phyloP scores from a whole-genome alignment of 495 filamentous ascomycete species.

The Annulohypoxylon stygium region DNA sequence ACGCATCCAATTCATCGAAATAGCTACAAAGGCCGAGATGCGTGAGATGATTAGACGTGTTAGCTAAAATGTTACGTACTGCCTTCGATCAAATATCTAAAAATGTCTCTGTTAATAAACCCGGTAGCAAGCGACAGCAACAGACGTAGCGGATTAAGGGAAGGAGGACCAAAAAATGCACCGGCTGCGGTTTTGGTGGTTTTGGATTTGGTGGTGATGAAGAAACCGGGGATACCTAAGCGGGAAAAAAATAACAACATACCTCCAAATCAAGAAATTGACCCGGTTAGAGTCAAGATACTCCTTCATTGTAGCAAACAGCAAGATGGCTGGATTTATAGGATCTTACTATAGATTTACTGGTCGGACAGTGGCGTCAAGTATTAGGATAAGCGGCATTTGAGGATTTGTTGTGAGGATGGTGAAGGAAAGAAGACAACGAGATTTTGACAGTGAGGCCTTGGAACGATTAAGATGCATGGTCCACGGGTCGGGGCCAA shows the following conservation, averaged over 20 bases:
- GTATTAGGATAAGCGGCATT: conserved; percentile 37
- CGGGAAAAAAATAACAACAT: conserved; percentile 60
- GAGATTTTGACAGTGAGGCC: conserved; percentile 48
- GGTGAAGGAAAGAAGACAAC: conserved; percentile 47
- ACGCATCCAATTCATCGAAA: conserved; percentile 22
- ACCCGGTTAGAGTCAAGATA: conserved; percentile 89
- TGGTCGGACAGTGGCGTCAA: conserved; percentile 15
- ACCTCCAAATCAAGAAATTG: conserved; percentile 99
- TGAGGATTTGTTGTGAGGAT: conserved; percentile 38
- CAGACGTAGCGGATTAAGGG: conserved; percentile 20
- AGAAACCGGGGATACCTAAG: conserved; percentile 50
- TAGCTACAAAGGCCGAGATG: conserved; percentile 27
- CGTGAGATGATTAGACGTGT: conserved; percentile 12
- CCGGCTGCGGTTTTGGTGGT: conserved; percentile 28
- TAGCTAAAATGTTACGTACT: conserved; percentile 68
- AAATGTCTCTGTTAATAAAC: conserved; percentile 53
- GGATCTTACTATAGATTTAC: conserved; percentile 16
- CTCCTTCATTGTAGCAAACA: conserved; percentile 65
- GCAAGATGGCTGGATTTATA: not conserved
- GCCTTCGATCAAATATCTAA: conserved; percentile 89
- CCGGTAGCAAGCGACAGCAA: conserved; percentile 42
- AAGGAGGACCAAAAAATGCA: conserved; percentile 15
- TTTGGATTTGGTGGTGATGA: conserved; percentile 49
- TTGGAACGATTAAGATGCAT: conserved; percentile 49
- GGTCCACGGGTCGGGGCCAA: conserved; percentile 48